Evolutionary conservation across 495 filamentous ascomycete species (phyloP), one percentile per base, ranked within the genome.

Genomic region (Penicillium dipodomyicola): DNA sequence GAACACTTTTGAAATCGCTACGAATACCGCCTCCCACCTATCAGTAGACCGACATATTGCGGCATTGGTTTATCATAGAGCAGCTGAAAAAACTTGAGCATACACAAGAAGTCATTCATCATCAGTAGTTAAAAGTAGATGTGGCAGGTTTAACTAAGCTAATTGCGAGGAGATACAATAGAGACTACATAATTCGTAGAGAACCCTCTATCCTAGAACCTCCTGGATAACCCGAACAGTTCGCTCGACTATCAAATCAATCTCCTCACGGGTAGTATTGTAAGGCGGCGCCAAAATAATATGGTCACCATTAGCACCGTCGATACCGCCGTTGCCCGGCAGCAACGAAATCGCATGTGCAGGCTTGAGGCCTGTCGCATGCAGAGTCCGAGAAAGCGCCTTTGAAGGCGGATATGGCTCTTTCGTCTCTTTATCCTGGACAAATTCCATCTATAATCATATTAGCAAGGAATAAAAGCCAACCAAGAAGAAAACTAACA

Each of bases 261-360:
- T 74, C n/a, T 88, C 85, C 1, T 73, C 74, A 5, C 63, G 59
- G 1, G 78, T 82, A 40, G 86, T 74, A 42, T 82, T 92, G 67
- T 87, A 94, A 1, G 90, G 76, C 0, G 91, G 91, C 4, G 86
- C 81, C 57, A 95, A 61, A 46, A 91, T 76, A 22, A 92, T 72
- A 67, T 90, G 84, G 66, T 96, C 91, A 1, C 89, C 90, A 30
- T 67, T 71, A 37, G 76, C 63, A 0, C 88, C 88, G 66, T 90
- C 86, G 2, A 73, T 80, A 1, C 83, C 84, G 2, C 88, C 91
- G 17, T 72, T 73, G 1, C 87, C 87, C 7, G 87, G 87, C 60
- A 93, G 90, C 9, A 93, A 56, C 0, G 78, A 82, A 61, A 95
- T 82, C 11, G 77, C 77, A 56, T 87, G 79, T 20, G 82, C 71